A percentile compares a stretch with the other conserved stretches of the same genome.
These are phyloP conservation scores for Kodamaea plutei DNA, from an alignment of 1,139 yeast species.

Conservation along the genomic window DNA sequence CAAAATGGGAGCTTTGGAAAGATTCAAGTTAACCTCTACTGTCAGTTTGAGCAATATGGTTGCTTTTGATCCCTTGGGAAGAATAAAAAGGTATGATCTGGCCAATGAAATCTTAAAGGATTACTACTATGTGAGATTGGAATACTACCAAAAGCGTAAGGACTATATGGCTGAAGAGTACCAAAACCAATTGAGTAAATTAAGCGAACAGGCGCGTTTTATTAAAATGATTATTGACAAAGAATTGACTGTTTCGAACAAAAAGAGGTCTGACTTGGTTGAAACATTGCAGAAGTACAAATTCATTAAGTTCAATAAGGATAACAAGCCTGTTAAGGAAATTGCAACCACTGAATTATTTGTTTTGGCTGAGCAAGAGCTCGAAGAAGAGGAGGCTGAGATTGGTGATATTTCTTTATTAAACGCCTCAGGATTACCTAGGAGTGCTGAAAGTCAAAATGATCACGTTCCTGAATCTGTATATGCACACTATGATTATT, in stretches of 20 bases:
- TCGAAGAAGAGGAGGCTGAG: slow-evolving; percentile 34
- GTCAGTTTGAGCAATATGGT: slow-evolving; percentile 85
- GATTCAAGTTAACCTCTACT: slow-evolving; percentile 72
- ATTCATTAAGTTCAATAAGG: slow-evolving; percentile 73
- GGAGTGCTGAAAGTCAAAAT: slow-evolving; percentile 27
- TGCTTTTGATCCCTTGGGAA: slow-evolving; percentile 89
- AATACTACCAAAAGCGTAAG: slow-evolving; percentile 86
- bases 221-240: slow-evolving; percentile 84
- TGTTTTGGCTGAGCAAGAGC: slow-evolving; percentile 26
- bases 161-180: slow-evolving; percentile 68
- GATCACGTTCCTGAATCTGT: slow-evolving; percentile 38
- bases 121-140: slow-evolving; percentile 81
- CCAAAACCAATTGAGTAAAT: slow-evolving; percentile 68
- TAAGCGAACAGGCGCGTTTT: slow-evolving; percentile 85
- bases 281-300: slow-evolving; percentile 57
- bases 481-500: slow-evolving; percentile 64
- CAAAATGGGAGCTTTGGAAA: slow-evolving; percentile 71
- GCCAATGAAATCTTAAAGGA: slow-evolving; percentile 79
- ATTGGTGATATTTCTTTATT: slow-evolving; percentile 36
- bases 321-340: slow-evolving; percentile 48
- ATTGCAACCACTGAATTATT: slow-evolving; percentile 18
- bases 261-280: slow-evolving; percentile 62
- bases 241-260: slow-evolving; percentile 66
- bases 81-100: slow-evolving; percentile 75
- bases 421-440: slow-evolving; percentile 20